These are phyloP conservation scores for Sphagnum magellanicum DNA, from an alignment of 228 moss, liverwort and hornwort genomes.

Conservation along the genomic window DNA sequence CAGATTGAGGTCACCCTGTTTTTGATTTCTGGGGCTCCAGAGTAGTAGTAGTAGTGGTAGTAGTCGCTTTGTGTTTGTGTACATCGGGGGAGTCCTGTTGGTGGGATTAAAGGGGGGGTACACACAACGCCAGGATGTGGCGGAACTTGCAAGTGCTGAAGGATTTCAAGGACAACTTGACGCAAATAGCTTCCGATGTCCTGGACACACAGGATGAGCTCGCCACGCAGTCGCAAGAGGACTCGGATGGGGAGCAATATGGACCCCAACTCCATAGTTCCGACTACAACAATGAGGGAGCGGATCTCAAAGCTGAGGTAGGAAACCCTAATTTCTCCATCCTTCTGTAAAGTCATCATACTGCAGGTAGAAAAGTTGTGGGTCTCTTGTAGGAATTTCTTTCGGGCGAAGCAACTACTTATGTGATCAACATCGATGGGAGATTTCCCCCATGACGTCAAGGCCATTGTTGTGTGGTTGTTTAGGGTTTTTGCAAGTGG, in stretches of 20 bases:
- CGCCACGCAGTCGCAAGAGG: conserved; percentile 37
- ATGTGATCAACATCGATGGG: too few relatives aligned
- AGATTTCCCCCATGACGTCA: too few relatives aligned
- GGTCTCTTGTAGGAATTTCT: background rate
- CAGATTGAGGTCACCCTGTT: too few relatives aligned
- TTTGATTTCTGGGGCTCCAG: too few relatives aligned
- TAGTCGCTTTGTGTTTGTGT: too few relatives aligned
- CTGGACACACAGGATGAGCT: conserved; percentile 76
- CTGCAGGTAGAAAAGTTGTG: background rate
- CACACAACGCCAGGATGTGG: conserved; percentile 61
- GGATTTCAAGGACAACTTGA: conserved; percentile 94
- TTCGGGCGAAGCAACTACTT: too few relatives aligned
- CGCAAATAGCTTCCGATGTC: conserved; percentile 96
- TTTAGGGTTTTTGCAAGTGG: too few relatives aligned
- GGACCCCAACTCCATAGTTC: conserved; percentile 18
- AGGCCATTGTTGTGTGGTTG: too few relatives aligned
- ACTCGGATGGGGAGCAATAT: conserved; percentile 12
- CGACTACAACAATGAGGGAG: conserved; percentile 26
- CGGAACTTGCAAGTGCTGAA: conserved; percentile 47
- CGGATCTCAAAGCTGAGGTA: conserved; percentile 55
- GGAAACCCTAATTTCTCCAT: background rate
- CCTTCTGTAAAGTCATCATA: background rate
- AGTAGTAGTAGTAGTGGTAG: too few relatives aligned
- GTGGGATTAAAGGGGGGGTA: too few relatives aligned
- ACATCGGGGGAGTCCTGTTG: too few relatives aligned